phyloP scores from a whole-genome alignment of 352 stramenopile genomes.

The Aphanomyces cochlioides region DNA sequence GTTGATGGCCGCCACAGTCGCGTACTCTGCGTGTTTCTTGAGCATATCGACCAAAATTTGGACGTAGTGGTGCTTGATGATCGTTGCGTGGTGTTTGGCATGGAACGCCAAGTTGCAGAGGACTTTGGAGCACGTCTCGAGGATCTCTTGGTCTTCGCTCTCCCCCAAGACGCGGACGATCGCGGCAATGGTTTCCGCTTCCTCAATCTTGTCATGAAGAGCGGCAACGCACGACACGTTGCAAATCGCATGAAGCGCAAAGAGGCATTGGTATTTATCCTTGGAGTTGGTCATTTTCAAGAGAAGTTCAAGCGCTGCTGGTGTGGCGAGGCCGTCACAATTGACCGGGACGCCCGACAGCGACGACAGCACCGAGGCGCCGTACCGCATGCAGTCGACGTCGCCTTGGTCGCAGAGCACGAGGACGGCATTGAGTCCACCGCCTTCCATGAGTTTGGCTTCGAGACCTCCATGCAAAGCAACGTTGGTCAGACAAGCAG shows the following conservation, averaged over 20 bases:
- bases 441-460: slow-evolving; percentile 65
- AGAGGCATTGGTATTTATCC: slow-evolving; percentile 60
- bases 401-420: slow-evolving; percentile 71
- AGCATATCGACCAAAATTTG: slow-evolving; percentile 46
- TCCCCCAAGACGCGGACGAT: slow-evolving; percentile 58
- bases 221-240: slow-evolving; percentile 52
- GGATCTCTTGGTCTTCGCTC: slow-evolving; percentile 50
- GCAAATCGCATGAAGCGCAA: slow-evolving; percentile 36
- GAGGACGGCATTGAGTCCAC: slow-evolving; percentile 63
- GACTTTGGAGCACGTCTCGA: slow-evolving; percentile 58
- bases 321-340: slow-evolving; percentile 25
- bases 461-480: slow-evolving; percentile 38
- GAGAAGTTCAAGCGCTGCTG: slow-evolving; percentile 56
- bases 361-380: slow-evolving; percentile 65
- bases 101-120: slow-evolving; percentile 73
- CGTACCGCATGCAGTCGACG: slow-evolving; percentile 62
- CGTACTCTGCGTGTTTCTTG: slow-evolving; percentile 32
- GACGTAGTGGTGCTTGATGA: slow-evolving; percentile 59
- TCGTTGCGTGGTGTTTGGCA: slow-evolving; percentile 45
- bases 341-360: slow-evolving; percentile 51
- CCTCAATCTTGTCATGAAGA: slow-evolving; percentile 73
- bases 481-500: slow-evolving; percentile 1
- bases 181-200: slow-evolving; percentile 58
- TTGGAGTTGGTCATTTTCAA: slow-evolving; percentile 43
- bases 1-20: slow-evolving; percentile 51